Base-by-base conservation (phyloP, 306 rosid species). In the Chamaecrista fasciculata region DNA sequence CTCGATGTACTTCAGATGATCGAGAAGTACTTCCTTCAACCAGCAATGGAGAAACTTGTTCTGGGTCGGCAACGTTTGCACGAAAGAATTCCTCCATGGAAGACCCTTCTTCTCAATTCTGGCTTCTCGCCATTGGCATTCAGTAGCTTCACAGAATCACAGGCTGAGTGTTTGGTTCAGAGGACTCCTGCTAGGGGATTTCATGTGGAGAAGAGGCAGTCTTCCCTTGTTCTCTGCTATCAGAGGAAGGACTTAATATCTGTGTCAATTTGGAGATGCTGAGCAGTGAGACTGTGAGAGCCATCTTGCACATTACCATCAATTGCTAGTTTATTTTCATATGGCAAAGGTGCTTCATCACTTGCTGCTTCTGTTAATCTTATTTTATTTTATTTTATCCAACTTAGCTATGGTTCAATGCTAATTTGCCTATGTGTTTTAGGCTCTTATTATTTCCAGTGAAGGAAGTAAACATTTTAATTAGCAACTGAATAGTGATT, bases 181-280 rank as follows among this genome's bases (percentile, higher is more conserved):
- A 76, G 96, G 84, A 82, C 78, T 73, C 92, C 86, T 0, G 88
- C 78, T 19, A 80, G 83, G 69, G 97, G 97, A 33, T 94, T 88
- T 62, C 89, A 90, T 18, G 78, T 90, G 1, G 96, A 88, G 84
- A 94, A 84, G 84, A 75, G 75, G 62, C 94, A 85, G 58, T 79
- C 91, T 28, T 86, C 97, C 4, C 90, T 90, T 49, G 92, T 82
- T 77, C 83, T 93, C 2, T 88, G 79, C 77, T 90, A 94, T 97
- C 96, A 88, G 74, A 77, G 88, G 57, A 93, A 86, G 76, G 96
- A 92, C 43, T 93, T 90, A 19, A 55, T 89, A 61, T 86, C 89
- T 0, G 85, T 76, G 82, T 88, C 98, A 2, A 85, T 90, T 20
- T 90, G 96, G 97, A 78, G 91, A 76, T 94, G 95, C 80, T 88